Base-by-base conservation (phyloP, 306 rosid genomes). In the Herpetospermum pedunculosum region DNA sequence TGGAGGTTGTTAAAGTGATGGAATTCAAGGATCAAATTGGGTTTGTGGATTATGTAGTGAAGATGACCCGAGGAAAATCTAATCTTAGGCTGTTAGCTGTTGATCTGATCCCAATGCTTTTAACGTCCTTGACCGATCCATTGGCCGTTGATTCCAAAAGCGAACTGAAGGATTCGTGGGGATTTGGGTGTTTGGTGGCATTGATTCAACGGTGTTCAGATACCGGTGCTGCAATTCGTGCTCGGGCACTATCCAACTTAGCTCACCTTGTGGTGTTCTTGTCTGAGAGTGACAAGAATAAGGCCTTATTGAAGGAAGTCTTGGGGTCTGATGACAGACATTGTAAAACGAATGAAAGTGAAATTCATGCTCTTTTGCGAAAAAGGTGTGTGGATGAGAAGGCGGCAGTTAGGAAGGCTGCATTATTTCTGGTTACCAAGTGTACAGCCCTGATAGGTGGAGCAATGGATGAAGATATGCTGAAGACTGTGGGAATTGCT, bases 351-450 rank as follows among this genome's bases (percentile, higher is more conserved):
- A 77, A 35, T 12, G 85, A 75, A 19, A 81, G 75, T 77, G 76
- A 81, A 23, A 82, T 87, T 62, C 84, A 76, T 76, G 85, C 48
- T 52, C 83, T 91, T 80, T 78, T 93, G 72, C 84, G 86, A 80
- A 80, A 75, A 65, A 91, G 96, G 87, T 91, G 97, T 76, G 79
- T 80, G 87, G 98, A 93, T 80, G 97, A 93, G 83, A 93, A 91
- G 81, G 90, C 97, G 9, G 94, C 83, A 52, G 98, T 93, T 10
- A 86, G 97, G 85, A 93, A 84, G 87, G 89, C 98, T 60, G 92
- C 98, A 16, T 81, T 93, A 77, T 84, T 80, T 80, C 78, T 93
- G 25, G 87, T 88, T 76, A 87, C 92, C 81, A 93, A 88, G 75
- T 77, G 88, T 77, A 91, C 89, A 69, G 82, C 91, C 16, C 81